These are phyloP conservation scores for Aspergillus glaucus DNA, from an alignment of 2,329 filamentous ascomycete genomes.

Conservation along the genomic window DNA sequence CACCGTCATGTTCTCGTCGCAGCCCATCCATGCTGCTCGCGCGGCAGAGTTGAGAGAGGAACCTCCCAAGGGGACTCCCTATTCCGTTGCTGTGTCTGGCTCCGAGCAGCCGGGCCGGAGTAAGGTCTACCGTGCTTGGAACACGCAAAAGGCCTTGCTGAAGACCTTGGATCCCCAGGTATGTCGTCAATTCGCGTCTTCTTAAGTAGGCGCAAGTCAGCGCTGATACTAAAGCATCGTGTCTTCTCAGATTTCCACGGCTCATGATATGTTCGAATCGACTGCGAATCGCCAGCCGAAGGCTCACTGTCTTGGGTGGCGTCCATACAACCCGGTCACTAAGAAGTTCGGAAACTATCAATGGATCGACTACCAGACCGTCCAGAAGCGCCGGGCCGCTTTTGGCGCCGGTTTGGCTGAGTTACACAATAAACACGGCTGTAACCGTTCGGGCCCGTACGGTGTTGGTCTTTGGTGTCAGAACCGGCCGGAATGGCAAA, in stretches of 20 bases:
- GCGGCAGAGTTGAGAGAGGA: constrained; percentile 50
- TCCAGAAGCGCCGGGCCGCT: constrained; percentile 73
- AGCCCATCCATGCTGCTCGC: constrained; percentile 28
- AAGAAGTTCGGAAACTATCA: constrained; percentile 70
- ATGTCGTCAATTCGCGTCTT: constrained; percentile 1
- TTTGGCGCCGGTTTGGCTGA: constrained; percentile 81
- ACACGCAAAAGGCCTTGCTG: constrained; percentile 65
- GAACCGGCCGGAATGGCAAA: constrained; percentile 84
- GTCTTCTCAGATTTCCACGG: constrained; percentile 50
- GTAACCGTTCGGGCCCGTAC: constrained; percentile 57
- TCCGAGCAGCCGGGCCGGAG: constrained; percentile 67
- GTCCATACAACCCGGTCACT: constrained; percentile 68
- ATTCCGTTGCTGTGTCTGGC: constrained; percentile 70
- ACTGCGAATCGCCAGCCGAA: constrained; percentile 58
- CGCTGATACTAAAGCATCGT: neutral
- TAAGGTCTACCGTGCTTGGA: constrained; percentile 77
- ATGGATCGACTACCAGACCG: constrained; percentile 76
- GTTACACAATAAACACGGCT: constrained; percentile 66
- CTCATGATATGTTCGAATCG: constrained; percentile 74
- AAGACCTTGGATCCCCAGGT: constrained; percentile 64
- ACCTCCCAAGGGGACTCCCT: constrained; percentile 69
- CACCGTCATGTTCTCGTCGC: constrained; percentile 33
- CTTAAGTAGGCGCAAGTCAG: neutral
- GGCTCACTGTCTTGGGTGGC: constrained; percentile 69
- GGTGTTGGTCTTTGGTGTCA: constrained; percentile 80